A percentile compares a stretch with the other conserved stretches of the same genome.
phyloP scores from a whole-genome alignment of 2,329 filamentous ascomycete species.

The Aspergillus ruber region DNA sequence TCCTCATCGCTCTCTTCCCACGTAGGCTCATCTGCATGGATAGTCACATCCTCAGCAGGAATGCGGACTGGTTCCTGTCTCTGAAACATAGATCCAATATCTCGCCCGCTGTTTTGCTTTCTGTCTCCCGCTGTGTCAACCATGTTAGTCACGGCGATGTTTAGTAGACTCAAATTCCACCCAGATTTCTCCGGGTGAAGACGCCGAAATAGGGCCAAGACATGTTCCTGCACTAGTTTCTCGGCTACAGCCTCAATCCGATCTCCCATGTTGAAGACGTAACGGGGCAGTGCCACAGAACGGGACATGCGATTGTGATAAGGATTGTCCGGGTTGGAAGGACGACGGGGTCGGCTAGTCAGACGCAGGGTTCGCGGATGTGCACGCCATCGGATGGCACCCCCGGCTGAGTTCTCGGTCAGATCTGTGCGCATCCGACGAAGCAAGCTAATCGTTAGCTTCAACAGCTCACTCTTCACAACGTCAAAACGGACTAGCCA shows the following conservation, averaged over 20 bases:
- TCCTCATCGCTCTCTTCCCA: constrained; percentile 32
- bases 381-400: constrained; percentile 61
- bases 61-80: constrained; percentile 62
- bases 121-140: constrained; percentile 48
- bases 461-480: constrained; percentile 62
- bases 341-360: constrained; percentile 60
- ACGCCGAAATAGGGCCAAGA: constrained; percentile 67
- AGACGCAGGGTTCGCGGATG: constrained; percentile 75
- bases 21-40: constrained; percentile 8
- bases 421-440: constrained; percentile 75
- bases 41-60: neutral
- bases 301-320: constrained; percentile 67
- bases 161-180: constrained; percentile 79
- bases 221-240: constrained; percentile 60
- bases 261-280: constrained; percentile 61
- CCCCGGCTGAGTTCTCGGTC: constrained; percentile 44
- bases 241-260: constrained; percentile 56
- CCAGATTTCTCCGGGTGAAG: constrained; percentile 62
- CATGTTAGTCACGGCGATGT: constrained; percentile 86
- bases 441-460: constrained; percentile 64
- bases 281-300: constrained; percentile 65
- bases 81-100: constrained; percentile 79
- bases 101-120: constrained; percentile 55
- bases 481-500: constrained; percentile 59
- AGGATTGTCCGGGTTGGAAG: constrained; percentile 46